A percentile compares a stretch with the other conserved stretches of the same genome.
Evolutionary conservation across 2,329 filamentous ascomycete genomes (phyloP).

Genomic region (Calonectria naviculata): DNA sequence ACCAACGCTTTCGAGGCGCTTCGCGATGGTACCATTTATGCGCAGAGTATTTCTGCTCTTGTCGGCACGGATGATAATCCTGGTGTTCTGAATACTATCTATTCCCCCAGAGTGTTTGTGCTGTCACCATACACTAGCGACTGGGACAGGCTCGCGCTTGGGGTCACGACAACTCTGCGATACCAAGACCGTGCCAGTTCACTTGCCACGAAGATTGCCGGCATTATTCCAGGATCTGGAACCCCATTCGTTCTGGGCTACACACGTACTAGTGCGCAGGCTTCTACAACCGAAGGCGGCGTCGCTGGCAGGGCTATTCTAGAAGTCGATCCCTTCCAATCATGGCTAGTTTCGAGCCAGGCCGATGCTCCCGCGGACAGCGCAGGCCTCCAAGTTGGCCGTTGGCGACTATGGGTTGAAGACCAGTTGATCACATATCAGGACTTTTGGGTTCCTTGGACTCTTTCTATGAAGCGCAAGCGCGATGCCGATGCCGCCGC

Average conservation of each 20-base stretch:
- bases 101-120: conserved; percentile 27
- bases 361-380: neutral
- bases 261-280: neutral
- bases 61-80: conserved; percentile 19
- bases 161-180: conserved; percentile 5
- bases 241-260: conserved; percentile 20
- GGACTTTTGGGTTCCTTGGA: conserved; percentile 20
- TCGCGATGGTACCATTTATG: conserved; percentile 14
- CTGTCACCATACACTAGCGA: conserved; percentile 24
- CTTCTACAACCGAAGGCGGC: conserved; percentile 7
- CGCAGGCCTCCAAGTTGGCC: conserved; percentile 9
- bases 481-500: neutral
- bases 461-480: neutral
- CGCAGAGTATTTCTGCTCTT: conserved; percentile 15
- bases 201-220: conserved; percentile 1
- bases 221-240: conserved; percentile 21
- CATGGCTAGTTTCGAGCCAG: neutral
- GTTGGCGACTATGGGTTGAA: conserved; percentile 36
- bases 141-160: neutral
- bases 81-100: conserved; percentile 18
- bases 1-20: conserved; percentile 16
- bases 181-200: conserved; percentile 20
- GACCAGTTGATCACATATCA: conserved; percentile 25
- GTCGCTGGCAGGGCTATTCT: conserved; percentile 23
- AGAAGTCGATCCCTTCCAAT: conserved; percentile 24